Conservation (phyloP, 495 filamentous ascomycete genomes). For the Chaetomidium leptoderma region DNA sequence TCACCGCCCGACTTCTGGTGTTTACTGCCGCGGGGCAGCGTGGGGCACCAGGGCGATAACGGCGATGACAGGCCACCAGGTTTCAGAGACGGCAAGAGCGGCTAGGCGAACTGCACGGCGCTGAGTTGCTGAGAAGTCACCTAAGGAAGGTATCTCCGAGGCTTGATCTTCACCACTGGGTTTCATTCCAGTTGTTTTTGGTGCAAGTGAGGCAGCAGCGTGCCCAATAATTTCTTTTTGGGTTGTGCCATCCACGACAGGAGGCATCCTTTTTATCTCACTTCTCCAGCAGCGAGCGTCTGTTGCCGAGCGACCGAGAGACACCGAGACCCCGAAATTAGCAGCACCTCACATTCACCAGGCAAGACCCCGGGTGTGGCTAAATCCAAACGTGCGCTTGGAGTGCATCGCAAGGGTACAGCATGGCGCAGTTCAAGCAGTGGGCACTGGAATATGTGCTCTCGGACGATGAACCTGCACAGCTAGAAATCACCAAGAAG, state of each 20-base stretch:
- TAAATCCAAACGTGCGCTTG: not conserved
- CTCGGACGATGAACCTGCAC: slow-evolving; percentile 37
- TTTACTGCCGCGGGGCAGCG: slow-evolving; percentile 34
- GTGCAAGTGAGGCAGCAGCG: no score
- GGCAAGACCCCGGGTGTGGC: no score
- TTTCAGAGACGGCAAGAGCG: not conserved
- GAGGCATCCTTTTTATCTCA: no score
- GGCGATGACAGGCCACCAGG: not conserved
- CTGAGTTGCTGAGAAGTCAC: not conserved
- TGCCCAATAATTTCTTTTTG: no score
- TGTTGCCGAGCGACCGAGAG: no score
- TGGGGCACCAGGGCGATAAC: slow-evolving; percentile 27
- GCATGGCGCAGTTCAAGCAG: slow-evolving; percentile 45
- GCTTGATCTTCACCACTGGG: no score
- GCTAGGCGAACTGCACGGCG: not conserved
- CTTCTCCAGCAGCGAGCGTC: no score
- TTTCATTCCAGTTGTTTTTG: no score
- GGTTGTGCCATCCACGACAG: no score
- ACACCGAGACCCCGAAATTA: no score
- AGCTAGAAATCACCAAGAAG: slow-evolving; percentile 34
- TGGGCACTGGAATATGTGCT: slow-evolving; percentile 49
- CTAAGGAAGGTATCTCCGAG: no score
- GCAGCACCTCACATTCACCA: no score
- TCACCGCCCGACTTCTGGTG: slow-evolving; percentile 30
- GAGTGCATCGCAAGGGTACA: not conserved